These are phyloP conservation scores for Cichorium intybus DNA, from an alignment of 140 eudicot genomes.

Conservation along the genomic window DNA sequence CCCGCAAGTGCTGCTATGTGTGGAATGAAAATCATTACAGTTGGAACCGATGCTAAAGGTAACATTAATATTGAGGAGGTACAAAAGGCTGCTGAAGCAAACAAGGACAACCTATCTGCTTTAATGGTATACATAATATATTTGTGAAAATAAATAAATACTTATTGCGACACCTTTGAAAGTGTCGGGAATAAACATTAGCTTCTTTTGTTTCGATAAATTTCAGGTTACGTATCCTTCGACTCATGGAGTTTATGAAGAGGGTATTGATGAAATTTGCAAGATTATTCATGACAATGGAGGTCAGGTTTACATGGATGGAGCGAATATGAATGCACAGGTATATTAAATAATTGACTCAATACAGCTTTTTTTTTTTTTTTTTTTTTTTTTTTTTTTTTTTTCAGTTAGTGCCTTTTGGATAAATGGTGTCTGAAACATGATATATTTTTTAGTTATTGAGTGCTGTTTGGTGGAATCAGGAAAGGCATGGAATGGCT, in stretches of 20 bases:
- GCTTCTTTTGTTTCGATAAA: neutral
- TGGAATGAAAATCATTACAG: conserved; percentile 88
- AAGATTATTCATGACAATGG: conserved; percentile 96
- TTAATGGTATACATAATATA: conserved; percentile 73
- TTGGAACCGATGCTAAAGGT: conserved; percentile 97
- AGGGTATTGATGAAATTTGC: conserved; percentile 96
- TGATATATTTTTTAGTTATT: no score
- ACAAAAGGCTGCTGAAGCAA: conserved; percentile 84
- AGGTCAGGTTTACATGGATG: conserved; percentile 99
- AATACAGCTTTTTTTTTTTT: neutral
- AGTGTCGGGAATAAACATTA: neutral
- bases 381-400: no score
- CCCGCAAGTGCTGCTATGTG: conserved; percentile 99
- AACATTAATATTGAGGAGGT: conserved; percentile 89
- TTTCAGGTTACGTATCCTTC: conserved; percentile 94
- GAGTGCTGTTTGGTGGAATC: no score
- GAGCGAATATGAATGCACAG: conserved; percentile 99
- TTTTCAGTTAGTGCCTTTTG: no score
- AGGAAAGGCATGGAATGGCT: no score
- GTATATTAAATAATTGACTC: no score
- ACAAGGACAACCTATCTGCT: conserved; percentile 78
- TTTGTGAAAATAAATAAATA: neutral
- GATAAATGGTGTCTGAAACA: no score
- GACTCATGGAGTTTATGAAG: conserved; percentile 97
- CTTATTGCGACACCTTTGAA: neutral